A percentile compares a stretch with the other conserved stretches of the same genome.
phyloP scores from a whole-genome alignment of 768 basidiomycete species.

The Tulasnella calospora region DNA sequence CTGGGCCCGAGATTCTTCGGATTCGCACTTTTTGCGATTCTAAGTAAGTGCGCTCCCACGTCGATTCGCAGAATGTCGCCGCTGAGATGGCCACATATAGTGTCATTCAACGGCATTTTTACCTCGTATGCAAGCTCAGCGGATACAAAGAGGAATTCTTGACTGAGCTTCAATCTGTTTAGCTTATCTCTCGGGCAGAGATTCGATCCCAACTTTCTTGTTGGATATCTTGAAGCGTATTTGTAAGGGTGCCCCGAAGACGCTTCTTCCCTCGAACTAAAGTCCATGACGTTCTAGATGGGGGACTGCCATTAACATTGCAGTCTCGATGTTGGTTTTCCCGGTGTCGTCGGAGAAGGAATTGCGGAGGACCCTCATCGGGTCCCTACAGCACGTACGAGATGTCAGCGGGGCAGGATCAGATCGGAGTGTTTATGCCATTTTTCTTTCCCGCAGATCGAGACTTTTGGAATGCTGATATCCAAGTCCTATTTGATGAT shows the following conservation, averaged over 20 bases:
- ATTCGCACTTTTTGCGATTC: conserved; percentile 33
- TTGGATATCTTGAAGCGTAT: conserved; percentile 33
- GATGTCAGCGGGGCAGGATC: neutral
- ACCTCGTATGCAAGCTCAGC: conserved; percentile 28
- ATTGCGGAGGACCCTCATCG: conserved; percentile 33
- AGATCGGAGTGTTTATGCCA: neutral
- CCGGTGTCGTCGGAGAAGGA: conserved; percentile 34
- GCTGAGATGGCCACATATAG: neutral
- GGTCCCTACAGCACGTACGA: conserved; percentile 33
- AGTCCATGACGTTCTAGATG: conserved; percentile 27
- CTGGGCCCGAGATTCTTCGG: conserved; percentile 33
- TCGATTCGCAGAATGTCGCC: neutral
- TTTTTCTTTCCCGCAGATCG: conserved; percentile 5
- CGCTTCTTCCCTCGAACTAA: neutral
- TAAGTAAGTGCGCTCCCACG: conserved; percentile 30
- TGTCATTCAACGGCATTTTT: conserved; percentile 29
- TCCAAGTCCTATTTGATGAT: conserved; percentile 32
- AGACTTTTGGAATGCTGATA: conserved; percentile 27
- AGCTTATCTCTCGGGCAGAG: conserved; percentile 24
- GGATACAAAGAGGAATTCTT: neutral
- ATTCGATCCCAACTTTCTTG: conserved; percentile 33
- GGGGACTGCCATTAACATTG: conserved; percentile 35
- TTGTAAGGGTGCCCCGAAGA: conserved; percentile 1
- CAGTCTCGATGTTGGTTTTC: conserved; percentile 34
- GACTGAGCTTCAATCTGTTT: neutral